Conservation (phyloP, 2,329 filamentous ascomycete genomes). For the Balansia obtecta region DNA sequence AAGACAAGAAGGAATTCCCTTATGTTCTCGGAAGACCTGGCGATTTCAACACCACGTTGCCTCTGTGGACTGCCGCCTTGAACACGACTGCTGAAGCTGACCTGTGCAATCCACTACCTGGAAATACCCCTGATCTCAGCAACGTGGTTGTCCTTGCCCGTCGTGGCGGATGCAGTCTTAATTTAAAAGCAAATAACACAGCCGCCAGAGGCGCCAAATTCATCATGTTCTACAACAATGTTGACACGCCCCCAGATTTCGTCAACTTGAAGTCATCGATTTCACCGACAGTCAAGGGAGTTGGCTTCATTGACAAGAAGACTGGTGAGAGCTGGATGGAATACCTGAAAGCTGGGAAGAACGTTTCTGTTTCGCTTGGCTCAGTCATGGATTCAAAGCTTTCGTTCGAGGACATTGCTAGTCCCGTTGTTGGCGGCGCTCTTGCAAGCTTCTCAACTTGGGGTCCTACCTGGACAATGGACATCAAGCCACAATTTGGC, state of each 20-base stretch:
- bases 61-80: constrained; percentile 20
- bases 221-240: constrained; percentile 49
- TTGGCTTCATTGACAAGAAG: constrained; percentile 18
- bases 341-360: constrained; percentile 23
- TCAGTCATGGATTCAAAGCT: background rate
- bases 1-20: background rate
- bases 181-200: background rate
- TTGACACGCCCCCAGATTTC: constrained; percentile 16
- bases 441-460: constrained; percentile 41
- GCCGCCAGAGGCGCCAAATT: constrained; percentile 40
- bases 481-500: constrained; percentile 42
- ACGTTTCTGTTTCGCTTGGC: constrained; percentile 14
- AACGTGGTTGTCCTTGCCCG: constrained; percentile 41
- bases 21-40: background rate
- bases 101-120: constrained; percentile 24
- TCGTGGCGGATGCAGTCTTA: constrained; percentile 13
- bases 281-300: constrained; percentile 20
- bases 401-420: background rate
- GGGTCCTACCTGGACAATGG: constrained; percentile 47
- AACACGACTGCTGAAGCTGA: constrained; percentile 21
- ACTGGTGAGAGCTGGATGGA: constrained; percentile 33
- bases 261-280: background rate
- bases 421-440: constrained; percentile 31
- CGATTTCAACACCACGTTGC: constrained; percentile 9
- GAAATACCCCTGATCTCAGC: constrained; percentile 37